These are phyloP conservation scores for Cyclotella atomus DNA, from an alignment of 108 stramenopile species.

Conservation along the genomic window DNA sequence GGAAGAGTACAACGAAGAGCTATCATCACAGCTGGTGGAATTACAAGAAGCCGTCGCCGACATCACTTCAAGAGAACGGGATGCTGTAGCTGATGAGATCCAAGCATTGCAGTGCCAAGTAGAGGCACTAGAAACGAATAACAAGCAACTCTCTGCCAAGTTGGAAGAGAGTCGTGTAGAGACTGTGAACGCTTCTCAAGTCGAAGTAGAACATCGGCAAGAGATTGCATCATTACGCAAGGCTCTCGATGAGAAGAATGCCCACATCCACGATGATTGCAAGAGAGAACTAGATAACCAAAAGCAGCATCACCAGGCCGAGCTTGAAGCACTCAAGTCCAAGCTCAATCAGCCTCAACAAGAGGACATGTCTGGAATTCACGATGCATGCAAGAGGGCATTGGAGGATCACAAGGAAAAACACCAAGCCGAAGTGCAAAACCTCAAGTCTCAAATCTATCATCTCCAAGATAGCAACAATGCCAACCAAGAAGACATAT, in stretches of 20 bases:
- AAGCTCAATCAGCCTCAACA: slow-evolving; percentile 13
- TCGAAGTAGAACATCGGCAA: slow-evolving; percentile 24
- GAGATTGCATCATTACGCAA: slow-evolving; percentile 21
- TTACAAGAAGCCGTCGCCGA: slow-evolving; percentile 8
- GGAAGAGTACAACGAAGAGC: slow-evolving; percentile 25
- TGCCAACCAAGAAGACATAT: slow-evolving; percentile 9
- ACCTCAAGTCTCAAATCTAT: background rate
- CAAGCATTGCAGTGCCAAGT: slow-evolving; percentile 7
- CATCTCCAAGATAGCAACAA: slow-evolving; percentile 14
- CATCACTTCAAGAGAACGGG: slow-evolving; percentile 1
- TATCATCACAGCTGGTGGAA: slow-evolving; percentile 26
- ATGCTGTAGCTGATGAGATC: slow-evolving; percentile 13
- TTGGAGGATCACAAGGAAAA: background rate
- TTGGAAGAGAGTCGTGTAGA: slow-evolving; percentile 1
- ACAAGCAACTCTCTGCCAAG: slow-evolving; percentile 5
- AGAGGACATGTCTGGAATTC: background rate
- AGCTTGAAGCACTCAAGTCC: background rate
- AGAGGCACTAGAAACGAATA: slow-evolving; percentile 3
- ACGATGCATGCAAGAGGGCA: background rate
- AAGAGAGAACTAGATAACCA: background rate
- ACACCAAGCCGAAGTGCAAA: background rate
- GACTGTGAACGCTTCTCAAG: background rate
- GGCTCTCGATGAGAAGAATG: slow-evolving; percentile 26
- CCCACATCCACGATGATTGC: background rate
- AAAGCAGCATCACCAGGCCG: slow-evolving; percentile 11